Base-by-base conservation (phyloP, 805 yeast species). In the Spathaspora boniae region DNA sequence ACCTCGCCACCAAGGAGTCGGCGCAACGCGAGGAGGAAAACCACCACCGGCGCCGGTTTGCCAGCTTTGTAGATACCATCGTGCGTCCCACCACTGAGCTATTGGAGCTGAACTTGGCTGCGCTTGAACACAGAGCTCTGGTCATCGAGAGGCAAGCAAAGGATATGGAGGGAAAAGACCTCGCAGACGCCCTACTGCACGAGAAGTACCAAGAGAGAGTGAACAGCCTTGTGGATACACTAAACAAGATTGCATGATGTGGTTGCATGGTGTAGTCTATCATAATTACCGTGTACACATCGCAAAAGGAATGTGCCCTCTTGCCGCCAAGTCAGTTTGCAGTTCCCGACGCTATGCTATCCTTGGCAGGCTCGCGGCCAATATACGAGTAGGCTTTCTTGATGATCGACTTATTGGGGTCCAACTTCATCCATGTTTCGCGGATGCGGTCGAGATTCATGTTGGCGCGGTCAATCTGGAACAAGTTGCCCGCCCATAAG, bases 361-460 rank as follows among this genome's bases (percentile, higher is more conserved):
- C 37, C 14, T 37, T 36, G 9, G 53, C 29, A 9, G 55, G 51
- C 15, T 46, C 51, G 29, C 41, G 38, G 12, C 59, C 60, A 7
- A 67, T 49, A 31, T 54, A 52, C n/a, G 50, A 46, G 42, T 67
- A 65, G 8, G 66, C 67, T 29, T 40, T 50, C 33, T 59, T 55
- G 36, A 66, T 66, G 35, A 61, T 56, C 26, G 53, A 45, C 32
- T 70, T 43, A 39, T 61, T 58, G 2, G 73, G 73, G 46, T 67
- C 73, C 17, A 67, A 50, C 41, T 61, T 59, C 12, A 43, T 53
- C 63, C 71, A 67, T 15, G 57, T 49, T 24, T 51, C 41, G 45
- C 70, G 47, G 33, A 67, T 67, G 34, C 73, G 41, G 36, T 65
- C 70, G 34, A 65, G 48, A 45, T 67, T 66, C 72, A 67, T 67